Evolutionary conservation across 352 stramenopile species (phyloP), one percentile per base, ranked within the genome.

Genomic region (Phytophthora macrochlamydospora): DNA sequence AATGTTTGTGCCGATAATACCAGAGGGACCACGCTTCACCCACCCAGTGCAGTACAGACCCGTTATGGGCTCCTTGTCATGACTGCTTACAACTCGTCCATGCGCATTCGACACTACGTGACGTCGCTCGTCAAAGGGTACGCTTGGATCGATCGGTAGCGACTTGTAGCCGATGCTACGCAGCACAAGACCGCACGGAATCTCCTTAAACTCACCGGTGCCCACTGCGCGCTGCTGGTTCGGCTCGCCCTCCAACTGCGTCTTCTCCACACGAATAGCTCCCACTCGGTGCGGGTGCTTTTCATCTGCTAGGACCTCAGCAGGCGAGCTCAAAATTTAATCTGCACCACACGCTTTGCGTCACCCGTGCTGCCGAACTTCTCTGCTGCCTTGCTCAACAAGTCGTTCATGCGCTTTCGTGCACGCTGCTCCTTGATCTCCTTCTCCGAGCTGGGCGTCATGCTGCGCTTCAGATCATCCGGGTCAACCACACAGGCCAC

Each of bases 1-100:
- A 69, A 99, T 99, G 76, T 99, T 99, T 31, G 96, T 98, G 13
- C 97, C 97, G 58, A 99, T 99, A 66, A 99, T 99, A 0, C 98
- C 98, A 24, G 82, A 93, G 8, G 98, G 97, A 5, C 98, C 97
- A 56, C 98, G 92, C 79, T 99, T 99, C 28, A 99, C 85, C 98
- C 98, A 99, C 2, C 98, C 98, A 24, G 93, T 85, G 61, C 95
- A 97, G 76, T 99, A 99, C 32, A 99, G 65, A 0, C 95, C 94
- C 51, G 81, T 71, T 30, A 95, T 79, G 1, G 64, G 67, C 33
- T 76, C 49, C 50, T 69, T 62, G 54, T 65, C 70, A 11, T 66
- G 60, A 29, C 77, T 73, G 0, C 80, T 57, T 32, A 93, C 59
- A 66, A 95, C 43, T 30, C 81, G 72, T 59, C 91, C 81, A 54